Percentiles rank a stretch among this genome's conserved stretches.
phyloP scores from a whole-genome alignment of 2,329 filamentous ascomycete genomes.

The Colletotrichum sp. region DNA sequence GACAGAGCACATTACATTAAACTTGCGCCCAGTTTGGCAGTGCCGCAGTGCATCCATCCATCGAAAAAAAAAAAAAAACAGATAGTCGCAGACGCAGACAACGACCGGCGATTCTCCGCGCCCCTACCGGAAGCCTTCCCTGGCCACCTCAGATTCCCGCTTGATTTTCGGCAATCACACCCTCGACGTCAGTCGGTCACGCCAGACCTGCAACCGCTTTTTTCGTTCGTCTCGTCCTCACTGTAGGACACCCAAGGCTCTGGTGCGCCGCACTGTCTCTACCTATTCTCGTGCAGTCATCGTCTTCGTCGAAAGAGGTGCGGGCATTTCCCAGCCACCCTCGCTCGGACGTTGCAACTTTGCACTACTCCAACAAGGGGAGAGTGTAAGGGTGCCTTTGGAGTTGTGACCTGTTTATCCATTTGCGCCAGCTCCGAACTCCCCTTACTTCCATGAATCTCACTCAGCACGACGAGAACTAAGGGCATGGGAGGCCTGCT shows the following conservation, averaged over 20 bases:
- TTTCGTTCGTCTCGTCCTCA: not conserved
- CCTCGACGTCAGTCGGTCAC: not conserved
- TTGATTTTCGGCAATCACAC: not conserved
- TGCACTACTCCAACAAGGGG: not conserved
- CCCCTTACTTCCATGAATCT: not conserved
- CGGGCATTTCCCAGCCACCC: constrained; percentile 11
- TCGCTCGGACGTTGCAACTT: constrained; percentile 5
- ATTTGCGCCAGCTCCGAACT: not conserved
- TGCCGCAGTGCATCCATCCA: not conserved
- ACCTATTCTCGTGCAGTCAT: not conserved
- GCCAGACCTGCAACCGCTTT: not conserved
- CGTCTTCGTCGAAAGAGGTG: constrained; percentile 1
- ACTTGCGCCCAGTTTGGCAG: not conserved
- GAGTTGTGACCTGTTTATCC: not conserved
- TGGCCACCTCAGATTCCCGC: not conserved
- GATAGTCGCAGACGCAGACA: not conserved
- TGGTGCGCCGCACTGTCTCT: not conserved
- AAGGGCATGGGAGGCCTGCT: not conserved
- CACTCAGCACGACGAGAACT: not conserved
- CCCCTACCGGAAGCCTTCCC: constrained; percentile 3
- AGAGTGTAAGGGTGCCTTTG: not conserved
- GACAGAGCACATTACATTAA: not conserved
- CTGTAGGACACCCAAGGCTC: not conserved
- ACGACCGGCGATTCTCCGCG: not conserved
- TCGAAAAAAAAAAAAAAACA: not conserved